These are phyloP conservation scores for Mortierella sp. DNA, from an alignment of 371 early-diverging fungal genomes.

Conservation along the genomic window DNA sequence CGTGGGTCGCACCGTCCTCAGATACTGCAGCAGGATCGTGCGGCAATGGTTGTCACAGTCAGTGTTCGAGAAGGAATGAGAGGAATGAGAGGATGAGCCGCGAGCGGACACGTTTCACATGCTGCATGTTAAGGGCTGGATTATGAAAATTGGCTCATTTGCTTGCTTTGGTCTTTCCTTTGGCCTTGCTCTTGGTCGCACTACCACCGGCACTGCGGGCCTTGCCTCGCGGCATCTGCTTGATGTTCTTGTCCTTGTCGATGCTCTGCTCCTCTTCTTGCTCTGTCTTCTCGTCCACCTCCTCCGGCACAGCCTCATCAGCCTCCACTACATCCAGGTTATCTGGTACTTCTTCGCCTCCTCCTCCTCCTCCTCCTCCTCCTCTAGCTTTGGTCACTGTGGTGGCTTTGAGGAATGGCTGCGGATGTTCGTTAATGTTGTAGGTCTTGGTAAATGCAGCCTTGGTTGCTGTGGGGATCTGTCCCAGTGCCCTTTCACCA, in stretches of 20 bases:
- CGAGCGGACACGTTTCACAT: too few relatives aligned
- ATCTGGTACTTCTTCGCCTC: constrained; percentile 74
- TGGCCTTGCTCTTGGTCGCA: constrained; percentile 43
- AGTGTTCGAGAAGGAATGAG: too few relatives aligned
- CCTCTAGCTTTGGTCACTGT: constrained; percentile 53
- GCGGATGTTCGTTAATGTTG: constrained; percentile 79
- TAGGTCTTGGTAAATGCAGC: constrained; percentile 86
- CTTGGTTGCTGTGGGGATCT: constrained; percentile 80
- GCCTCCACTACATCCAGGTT: constrained; percentile 68
- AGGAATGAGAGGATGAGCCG: too few relatives aligned
- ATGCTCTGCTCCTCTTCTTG: constrained; percentile 59
- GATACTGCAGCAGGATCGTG: too few relatives aligned
- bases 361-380: constrained; percentile 54
- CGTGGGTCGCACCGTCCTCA: too few relatives aligned
- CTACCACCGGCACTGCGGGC: constrained; percentile 8
- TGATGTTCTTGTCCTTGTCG: constrained; percentile 62
- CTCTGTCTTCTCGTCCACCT: constrained; percentile 66
- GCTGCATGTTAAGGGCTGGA: too few relatives aligned
- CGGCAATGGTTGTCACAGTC: too few relatives aligned
- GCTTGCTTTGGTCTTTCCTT: constrained; percentile 26
- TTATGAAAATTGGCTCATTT: constrained; percentile 5
- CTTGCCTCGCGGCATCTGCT: constrained; percentile 34
- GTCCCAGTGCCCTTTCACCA: constrained; percentile 61
- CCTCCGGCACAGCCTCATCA: constrained; percentile 66
- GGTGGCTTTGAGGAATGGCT: constrained; percentile 66